Base-by-base conservation (phyloP, 495 filamentous ascomycete genomes). In the Penicillium bovifimosum region DNA sequence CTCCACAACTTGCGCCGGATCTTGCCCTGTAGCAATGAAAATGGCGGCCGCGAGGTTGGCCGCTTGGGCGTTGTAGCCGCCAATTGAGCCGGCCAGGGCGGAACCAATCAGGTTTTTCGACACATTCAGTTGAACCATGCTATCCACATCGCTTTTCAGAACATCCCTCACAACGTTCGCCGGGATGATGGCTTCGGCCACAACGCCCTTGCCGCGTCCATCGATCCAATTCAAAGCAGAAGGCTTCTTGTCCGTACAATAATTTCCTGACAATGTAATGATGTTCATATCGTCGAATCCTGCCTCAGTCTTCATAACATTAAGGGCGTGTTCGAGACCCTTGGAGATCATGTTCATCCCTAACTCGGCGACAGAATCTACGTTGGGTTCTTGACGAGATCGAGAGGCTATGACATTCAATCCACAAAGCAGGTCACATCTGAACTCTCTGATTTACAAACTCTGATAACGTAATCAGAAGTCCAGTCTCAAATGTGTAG, bases 301-400 rank as follows among this genome's bases (percentile, higher is more conserved):
- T 55, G 80, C 81, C 56, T 97, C 90, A 35, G 73, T 86, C 35
- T 78, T 73, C 93, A 99, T 97, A 53, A 96, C 84, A 49, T 81
- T 79, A 17, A 99, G 78, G 11, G 95, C 92, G 68, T 95, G 84
- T 70, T 99, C 95, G 41, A 95, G 91, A 60, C 93, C 93, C 78
- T 99, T 99, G 49, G 91, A 96, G 58, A 99, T 99, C 95, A 99
- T 99, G 78, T 99, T 99, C 95, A 99, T 99, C 48, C 93, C 93
- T 93, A 99, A n/a, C n/a, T n/a, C n/a, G n/a, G n/a, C n/a, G n/a
- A n/a, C n/a, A n/a, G n/a, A n/a, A n/a, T n/a, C n/a, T n/a, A n/a
- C n/a, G n/a, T n/a, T n/a, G n/a, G n/a, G n/a, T n/a, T n/a, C n/a
- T n/a, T n/a, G n/a, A n/a, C n/a, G n/a, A n/a, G n/a, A n/a, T n/a